These are phyloP conservation scores for Corynespora cassiicola DNA, from an alignment of 2,329 filamentous ascomycete genomes.

Conservation along the genomic window DNA sequence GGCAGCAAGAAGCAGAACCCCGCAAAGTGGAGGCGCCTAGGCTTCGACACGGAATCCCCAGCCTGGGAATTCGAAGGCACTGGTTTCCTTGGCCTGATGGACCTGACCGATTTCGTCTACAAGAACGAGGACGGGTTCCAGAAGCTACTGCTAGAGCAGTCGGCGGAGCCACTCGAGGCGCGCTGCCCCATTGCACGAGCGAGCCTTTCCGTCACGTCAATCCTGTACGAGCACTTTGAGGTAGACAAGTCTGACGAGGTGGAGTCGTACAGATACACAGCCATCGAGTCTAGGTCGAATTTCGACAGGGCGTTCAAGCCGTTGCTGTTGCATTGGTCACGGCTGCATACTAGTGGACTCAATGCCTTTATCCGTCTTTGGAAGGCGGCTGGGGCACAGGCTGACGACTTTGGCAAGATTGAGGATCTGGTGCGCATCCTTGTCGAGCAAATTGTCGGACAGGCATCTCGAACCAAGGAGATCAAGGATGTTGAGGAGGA, in stretches of 20 bases:
- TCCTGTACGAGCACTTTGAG: conserved; percentile 94
- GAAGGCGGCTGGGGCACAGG: conserved; percentile 85
- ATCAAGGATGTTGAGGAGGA: conserved; percentile 90
- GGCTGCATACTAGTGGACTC: conserved; percentile 83
- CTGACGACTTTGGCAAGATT: conserved; percentile 92
- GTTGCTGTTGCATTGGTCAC: conserved; percentile 89
- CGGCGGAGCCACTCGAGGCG: conserved; percentile 71
- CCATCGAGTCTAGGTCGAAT: conserved; percentile 75
- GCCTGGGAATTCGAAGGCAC: conserved; percentile 82
- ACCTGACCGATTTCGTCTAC: conserved; percentile 89
- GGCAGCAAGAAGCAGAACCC: conserved; percentile 78
- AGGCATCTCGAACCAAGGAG: conserved; percentile 80
- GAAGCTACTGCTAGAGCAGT: conserved; percentile 89
- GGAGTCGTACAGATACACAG: conserved; percentile 76
- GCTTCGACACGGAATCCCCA: conserved; percentile 90
- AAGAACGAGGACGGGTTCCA: conserved; percentile 93
- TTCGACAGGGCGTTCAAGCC: conserved; percentile 89
- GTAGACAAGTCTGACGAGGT: conserved; percentile 84
- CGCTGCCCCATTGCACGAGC: conserved; percentile 88
- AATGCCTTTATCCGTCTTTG: conserved; percentile 90
- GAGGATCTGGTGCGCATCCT: conserved; percentile 89
- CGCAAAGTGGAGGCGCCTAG: conserved; percentile 90
- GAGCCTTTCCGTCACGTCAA: conserved; percentile 83
- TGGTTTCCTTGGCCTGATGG: conserved; percentile 96
- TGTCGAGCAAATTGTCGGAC: conserved; percentile 86